A percentile compares a stretch with the other conserved stretches of the same genome.
These are phyloP conservation scores for Monosporascus sp. DNA, from an alignment of 2,329 filamentous ascomycete species.

Conservation along the genomic window DNA sequence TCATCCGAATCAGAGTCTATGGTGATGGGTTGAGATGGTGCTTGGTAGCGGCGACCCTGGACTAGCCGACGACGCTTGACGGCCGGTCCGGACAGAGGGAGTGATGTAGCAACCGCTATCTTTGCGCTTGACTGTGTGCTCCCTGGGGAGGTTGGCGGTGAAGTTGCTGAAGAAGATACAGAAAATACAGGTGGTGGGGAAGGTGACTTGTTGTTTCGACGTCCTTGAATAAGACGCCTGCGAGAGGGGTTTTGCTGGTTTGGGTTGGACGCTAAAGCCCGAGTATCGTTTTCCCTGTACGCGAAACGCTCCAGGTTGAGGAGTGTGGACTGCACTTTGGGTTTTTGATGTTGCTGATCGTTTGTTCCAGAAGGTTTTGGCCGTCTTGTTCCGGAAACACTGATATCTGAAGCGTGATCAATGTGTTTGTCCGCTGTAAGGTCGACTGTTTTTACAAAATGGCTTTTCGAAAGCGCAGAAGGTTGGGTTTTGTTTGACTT, in stretches of 20 bases:
- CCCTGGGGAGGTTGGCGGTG: constrained; percentile 21
- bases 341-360: background rate
- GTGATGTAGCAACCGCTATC: background rate
- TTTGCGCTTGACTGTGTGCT: constrained; percentile 1
- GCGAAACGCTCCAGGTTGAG: background rate
- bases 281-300: constrained; percentile 5
- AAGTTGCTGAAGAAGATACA: constrained; percentile 25
- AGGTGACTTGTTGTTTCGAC: constrained; percentile 18
- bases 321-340: background rate
- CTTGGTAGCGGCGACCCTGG: constrained; percentile 17
- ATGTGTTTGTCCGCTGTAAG: background rate
- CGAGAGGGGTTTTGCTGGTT: constrained; percentile 16
- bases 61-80: constrained; percentile 18
- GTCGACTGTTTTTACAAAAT: background rate
- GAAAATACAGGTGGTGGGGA: constrained; percentile 25
- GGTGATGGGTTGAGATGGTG: constrained; percentile 13
- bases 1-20: constrained; percentile 14
- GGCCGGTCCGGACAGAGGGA: background rate
- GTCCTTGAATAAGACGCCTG: constrained; percentile 25
- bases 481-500: constrained; percentile 5
- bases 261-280: constrained; percentile 10
- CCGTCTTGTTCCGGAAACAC: background rate
- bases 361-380: background rate
- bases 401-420: background rate
- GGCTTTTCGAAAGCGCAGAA: background rate